A percentile compares a stretch with the other conserved stretches of the same genome.
phyloP scores from a whole-genome alignment of 768 basidiomycete genomes.

The Boletus pseudopeckii region DNA sequence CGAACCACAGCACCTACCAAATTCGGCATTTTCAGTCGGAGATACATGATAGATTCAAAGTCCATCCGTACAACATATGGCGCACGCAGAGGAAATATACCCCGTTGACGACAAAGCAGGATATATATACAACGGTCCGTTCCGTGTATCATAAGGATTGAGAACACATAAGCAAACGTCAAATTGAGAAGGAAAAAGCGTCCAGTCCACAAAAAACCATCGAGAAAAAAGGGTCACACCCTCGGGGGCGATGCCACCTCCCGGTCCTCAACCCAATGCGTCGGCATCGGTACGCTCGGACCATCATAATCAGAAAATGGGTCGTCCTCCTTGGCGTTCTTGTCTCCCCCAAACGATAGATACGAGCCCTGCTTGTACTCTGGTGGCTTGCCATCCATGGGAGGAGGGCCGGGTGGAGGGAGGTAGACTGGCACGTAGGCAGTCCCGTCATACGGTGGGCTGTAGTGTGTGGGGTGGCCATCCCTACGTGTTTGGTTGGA shows the following conservation, averaged over 20 bases:
- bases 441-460: conserved; percentile 47
- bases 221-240: neutral
- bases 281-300: conserved; percentile 32
- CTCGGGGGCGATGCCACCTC: conserved; percentile 34
- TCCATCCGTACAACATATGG: no score
- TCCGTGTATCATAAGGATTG: no score
- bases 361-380: conserved; percentile 43
- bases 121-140: no score
- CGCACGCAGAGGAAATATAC: no score
- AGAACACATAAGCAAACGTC: no score
- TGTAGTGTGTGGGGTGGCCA: conserved; percentile 52
- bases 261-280: conserved; percentile 39
- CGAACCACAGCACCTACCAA: no score
- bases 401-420: conserved; percentile 51
- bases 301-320: conserved; percentile 55
- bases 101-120: no score
- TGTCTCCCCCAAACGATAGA: conserved; percentile 22
- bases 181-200: no score
- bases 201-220: no score
- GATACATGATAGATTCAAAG: no score
- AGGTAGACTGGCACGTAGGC: conserved; percentile 38
- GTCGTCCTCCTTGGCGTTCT: conserved; percentile 41
- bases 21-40: no score
- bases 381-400: conserved; percentile 46
- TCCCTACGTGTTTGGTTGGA: conserved; percentile 35